phyloP scores from a whole-genome alignment of 2,329 filamentous ascomycete genomes.

The Diaporthe citri region DNA sequence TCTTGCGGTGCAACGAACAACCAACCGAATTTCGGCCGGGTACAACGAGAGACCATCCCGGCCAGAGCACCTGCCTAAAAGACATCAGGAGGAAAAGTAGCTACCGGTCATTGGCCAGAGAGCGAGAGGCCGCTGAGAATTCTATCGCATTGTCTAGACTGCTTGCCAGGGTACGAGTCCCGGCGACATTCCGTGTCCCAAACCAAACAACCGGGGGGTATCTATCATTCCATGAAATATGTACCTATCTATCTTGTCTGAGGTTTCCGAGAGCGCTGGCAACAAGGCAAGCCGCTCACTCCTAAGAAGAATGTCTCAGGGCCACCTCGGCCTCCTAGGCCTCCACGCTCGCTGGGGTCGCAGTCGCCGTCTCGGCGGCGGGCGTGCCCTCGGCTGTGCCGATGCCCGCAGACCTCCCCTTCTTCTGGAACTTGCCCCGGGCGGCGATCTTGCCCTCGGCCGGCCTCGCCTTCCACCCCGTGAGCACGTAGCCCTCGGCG shows the following conservation, averaged over 20 bases:
- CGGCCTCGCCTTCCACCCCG: constrained; percentile 83
- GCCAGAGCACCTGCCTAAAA: neutral
- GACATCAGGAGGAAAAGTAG: neutral
- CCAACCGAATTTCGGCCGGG: neutral
- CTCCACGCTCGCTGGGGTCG: constrained; percentile 18
- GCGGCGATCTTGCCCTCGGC: constrained; percentile 85
- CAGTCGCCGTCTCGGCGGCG: constrained; percentile 22
- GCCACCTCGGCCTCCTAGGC: neutral
- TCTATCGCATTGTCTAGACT: constrained; percentile 20
- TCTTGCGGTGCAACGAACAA: neutral
- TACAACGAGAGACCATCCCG: neutral
- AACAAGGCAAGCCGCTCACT: neutral
- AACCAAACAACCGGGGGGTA: constrained; percentile 34
- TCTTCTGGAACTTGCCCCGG: constrained; percentile 81
- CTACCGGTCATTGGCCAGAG: neutral
- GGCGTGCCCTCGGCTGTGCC: constrained; percentile 38
- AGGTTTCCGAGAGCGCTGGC: neutral
- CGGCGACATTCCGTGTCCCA: neutral
- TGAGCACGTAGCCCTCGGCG: constrained; percentile 91
- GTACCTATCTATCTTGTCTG: constrained; percentile 15
- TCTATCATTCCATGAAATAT: constrained; percentile 35
- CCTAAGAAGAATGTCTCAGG: neutral
- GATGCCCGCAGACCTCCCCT: constrained; percentile 47
- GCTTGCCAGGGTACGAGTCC: neutral
- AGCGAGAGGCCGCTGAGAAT: constrained; percentile 7